phyloP scores from a whole-genome alignment of 768 basidiomycete genomes.

The Agrocybe pediades region DNA sequence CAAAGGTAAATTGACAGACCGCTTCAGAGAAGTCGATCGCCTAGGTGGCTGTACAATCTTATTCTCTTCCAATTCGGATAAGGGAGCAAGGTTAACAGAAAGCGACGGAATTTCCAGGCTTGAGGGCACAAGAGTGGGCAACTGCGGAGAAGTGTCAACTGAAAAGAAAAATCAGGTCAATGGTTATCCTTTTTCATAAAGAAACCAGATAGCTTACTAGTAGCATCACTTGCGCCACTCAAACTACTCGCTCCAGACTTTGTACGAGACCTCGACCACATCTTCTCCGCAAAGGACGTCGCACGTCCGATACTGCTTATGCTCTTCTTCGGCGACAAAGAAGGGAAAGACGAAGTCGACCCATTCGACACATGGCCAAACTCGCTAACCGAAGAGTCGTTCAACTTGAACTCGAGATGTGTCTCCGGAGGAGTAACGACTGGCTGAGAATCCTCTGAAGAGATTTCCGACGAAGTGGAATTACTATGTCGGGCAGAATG shows the following conservation, averaged over 20 bases:
- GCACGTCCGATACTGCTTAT: constrained; percentile 45
- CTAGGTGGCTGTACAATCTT: constrained; percentile 19
- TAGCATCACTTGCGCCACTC: constrained; percentile 33
- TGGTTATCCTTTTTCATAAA: neutral
- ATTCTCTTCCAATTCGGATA: constrained; percentile 12
- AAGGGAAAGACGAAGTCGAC: constrained; percentile 46
- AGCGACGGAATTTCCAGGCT: constrained; percentile 11
- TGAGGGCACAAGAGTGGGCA: constrained; percentile 13
- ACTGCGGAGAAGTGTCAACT: constrained; percentile 15
- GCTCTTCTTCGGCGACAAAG: constrained; percentile 53
- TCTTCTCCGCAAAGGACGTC: constrained; percentile 61
- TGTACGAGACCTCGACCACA: constrained; percentile 56
- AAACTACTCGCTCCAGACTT: constrained; percentile 50
- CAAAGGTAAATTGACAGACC: constrained; percentile 20
- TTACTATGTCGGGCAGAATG: constrained; percentile 57
- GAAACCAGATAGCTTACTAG: constrained; percentile 35
- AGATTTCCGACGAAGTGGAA: constrained; percentile 60
- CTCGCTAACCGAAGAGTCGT: constrained; percentile 28
- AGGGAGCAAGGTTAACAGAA: constrained; percentile 15
- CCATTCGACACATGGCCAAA: constrained; percentile 28
- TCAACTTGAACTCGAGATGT: constrained; percentile 33
- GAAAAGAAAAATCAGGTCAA: constrained; percentile 4
- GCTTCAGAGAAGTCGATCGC: constrained; percentile 24
- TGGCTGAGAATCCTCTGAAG: constrained; percentile 67
- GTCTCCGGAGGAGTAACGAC: constrained; percentile 61